Evolutionary conservation across 768 basidiomycete species (phyloP).

Genomic region (Dentipellis sp.): DNA sequence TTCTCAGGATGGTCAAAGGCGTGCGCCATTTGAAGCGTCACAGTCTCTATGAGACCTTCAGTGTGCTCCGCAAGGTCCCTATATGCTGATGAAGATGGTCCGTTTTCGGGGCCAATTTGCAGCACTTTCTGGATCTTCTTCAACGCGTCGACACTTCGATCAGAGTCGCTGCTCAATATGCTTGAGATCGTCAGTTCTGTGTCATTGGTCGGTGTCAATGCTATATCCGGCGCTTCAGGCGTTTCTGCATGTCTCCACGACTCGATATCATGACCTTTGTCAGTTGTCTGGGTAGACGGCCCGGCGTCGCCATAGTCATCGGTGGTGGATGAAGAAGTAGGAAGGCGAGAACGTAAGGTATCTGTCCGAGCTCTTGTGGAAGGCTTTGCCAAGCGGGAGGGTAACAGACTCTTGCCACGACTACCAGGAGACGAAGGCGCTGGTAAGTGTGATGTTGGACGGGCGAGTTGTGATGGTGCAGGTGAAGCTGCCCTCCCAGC

Average conservation of each 20-base stretch:
- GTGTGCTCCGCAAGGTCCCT: slow-evolving; percentile 72
- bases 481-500: slow-evolving; percentile 29
- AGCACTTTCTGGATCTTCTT: slow-evolving; percentile 90
- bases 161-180: slow-evolving; percentile 80
- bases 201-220: slow-evolving; percentile 35
- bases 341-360: slow-evolving; percentile 8
- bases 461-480: slow-evolving; percentile 19
- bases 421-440: slow-evolving; percentile 27
- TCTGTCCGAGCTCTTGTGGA: slow-evolving; percentile 42
- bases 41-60: slow-evolving; percentile 81
- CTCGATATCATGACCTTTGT: slow-evolving; percentile 13
- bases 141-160: slow-evolving; percentile 83
- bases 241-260: slow-evolving; percentile 20
- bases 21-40: slow-evolving; percentile 86
- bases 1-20: slow-evolving; percentile 80
- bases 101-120: slow-evolving; percentile 63
- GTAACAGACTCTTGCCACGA: slow-evolving; percentile 60
- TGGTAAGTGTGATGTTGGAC: slow-evolving; percentile 20
- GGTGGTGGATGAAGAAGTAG: background rate
- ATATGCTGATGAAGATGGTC: slow-evolving; percentile 59
- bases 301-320: slow-evolving; percentile 1
- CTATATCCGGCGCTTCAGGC: slow-evolving; percentile 24
- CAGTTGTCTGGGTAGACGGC: slow-evolving; percentile 4
- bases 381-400: slow-evolving; percentile 52
- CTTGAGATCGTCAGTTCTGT: slow-evolving; percentile 81